Percentiles rank a stretch among this genome's conserved stretches.
Conservation (phyloP, 2,329 filamentous ascomycete genomes). For the Parafenestella ontariensis region DNA sequence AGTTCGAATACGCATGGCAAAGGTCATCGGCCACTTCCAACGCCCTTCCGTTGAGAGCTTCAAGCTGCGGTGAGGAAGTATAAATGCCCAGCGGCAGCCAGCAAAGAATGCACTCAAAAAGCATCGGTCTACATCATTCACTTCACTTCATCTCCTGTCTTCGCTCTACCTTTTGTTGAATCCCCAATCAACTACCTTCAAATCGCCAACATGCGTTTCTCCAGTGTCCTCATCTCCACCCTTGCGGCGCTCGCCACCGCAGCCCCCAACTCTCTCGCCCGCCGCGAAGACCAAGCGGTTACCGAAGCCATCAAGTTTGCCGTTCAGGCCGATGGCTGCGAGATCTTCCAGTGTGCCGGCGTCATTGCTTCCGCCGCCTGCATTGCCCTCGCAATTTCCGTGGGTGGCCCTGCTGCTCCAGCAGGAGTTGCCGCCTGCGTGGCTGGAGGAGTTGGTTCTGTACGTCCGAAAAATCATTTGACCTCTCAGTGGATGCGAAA, state of each 20-base stretch:
- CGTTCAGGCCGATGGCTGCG: slow-evolving; percentile 8
- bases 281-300: slow-evolving; percentile 10
- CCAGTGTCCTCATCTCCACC: slow-evolving; percentile 10
- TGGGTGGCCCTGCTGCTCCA: slow-evolving; percentile 6
- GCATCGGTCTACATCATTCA: slow-evolving; percentile 3
- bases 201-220: slow-evolving; percentile 11
- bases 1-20: background rate
- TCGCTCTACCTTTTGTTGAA: background rate
- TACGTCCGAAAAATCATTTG: background rate
- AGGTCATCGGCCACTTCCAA: background rate
- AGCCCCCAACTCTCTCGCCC: slow-evolving; percentile 9
- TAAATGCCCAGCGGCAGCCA: slow-evolving; percentile 1
- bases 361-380: slow-evolving; percentile 8
- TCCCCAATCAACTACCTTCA: background rate
- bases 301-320: slow-evolving; percentile 10
- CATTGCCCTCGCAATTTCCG: slow-evolving; percentile 4
- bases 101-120: background rate
- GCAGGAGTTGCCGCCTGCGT: background rate
- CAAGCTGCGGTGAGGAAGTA: slow-evolving; percentile 1
- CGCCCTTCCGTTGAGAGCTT: background rate
- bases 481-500: too few relatives aligned
- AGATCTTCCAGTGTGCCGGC: slow-evolving; percentile 11
- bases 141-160: slow-evolving; percentile 2
- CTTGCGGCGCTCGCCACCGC: slow-evolving; percentile 10
- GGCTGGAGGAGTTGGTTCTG: background rate